Base-by-base conservation (phyloP, 371 early-diverging fungal genomes). In the Synchytrium microbalum region DNA sequence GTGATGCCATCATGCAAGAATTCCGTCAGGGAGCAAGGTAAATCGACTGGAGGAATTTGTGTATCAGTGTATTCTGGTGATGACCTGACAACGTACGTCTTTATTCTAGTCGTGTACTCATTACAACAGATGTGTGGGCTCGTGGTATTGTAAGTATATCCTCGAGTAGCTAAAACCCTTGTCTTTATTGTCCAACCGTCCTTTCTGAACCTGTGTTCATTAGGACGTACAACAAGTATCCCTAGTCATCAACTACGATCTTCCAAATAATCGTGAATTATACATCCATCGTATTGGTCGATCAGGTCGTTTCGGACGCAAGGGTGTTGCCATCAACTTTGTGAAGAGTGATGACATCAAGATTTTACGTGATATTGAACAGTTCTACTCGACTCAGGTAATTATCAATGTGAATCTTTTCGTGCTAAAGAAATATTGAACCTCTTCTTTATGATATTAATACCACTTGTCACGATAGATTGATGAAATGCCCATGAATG, bases 321-420 rank as follows among this genome's bases (percentile, higher is more conserved):
- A 98, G 86, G 99, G 99, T 84, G 95, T 98, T 66, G 98, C 99
- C 60, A 96, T 99, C 80, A 99, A 99, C 86, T 94, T 99, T 82
- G 92, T 99, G 66, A 90, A 87, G 55, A 80, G 80, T 61, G 95
- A 97, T 29, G 99, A 99, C 78, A 83, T 91, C 75, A 86, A 87
- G 65, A 89, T 91, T 75, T 88, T 96, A 56, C 85, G 91, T 69
- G 95, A 87, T 59, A 93, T 97, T 69, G 98, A 98, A 82, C 88
- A 91, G 77, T 96, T 92, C 88, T 99, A 98, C 86, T 88, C 87
- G 72, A 98, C 99, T 56, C 96, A 94, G 79, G 91, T 99, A n/a
- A 70, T 86, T 89, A 64, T 92, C 92, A 76, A 92, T 97, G 92
- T 95, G n/a, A n/a, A n/a, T n/a, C n/a, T n/a, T n/a, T n/a, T n/a